phyloP scores from a whole-genome alignment of 2,329 filamentous ascomycete genomes.

The Calonectria leucothoes region DNA sequence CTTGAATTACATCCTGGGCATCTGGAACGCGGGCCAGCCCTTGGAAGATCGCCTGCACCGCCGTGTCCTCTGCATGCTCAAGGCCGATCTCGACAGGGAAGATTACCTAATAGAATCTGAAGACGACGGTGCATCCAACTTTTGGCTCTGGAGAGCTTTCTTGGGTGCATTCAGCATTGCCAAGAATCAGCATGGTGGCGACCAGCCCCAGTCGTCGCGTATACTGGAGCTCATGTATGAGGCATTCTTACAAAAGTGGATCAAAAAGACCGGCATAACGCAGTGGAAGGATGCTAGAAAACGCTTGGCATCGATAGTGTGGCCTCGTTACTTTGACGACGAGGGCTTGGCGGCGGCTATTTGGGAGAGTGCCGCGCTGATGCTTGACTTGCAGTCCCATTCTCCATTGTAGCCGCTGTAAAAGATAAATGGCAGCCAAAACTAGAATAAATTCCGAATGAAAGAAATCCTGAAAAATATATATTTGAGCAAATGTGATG shows the following conservation, averaged over 20 bases:
- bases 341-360: neutral
- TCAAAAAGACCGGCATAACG: neutral
- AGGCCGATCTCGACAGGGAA: slow-evolving; percentile 17
- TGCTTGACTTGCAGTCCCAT: neutral
- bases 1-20: slow-evolving; percentile 18
- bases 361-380: neutral
- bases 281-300: neutral
- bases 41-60: slow-evolving; percentile 24
- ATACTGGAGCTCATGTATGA: neutral
- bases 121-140: neutral
- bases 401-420: too few species aligned
- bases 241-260: slow-evolving; percentile 24
- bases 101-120: neutral
- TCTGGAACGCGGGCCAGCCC: slow-evolving; percentile 35
- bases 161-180: slow-evolving; percentile 29
- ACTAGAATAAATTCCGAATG: too few species aligned
- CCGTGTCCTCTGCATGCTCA: slow-evolving; percentile 24
- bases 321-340: neutral
- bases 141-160: slow-evolving; percentile 40
- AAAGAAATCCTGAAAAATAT: too few species aligned
- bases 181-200: neutral
- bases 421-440: too few species aligned
- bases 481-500: neutral
- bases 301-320: neutral
- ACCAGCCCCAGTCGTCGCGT: neutral